A percentile compares a stretch with the other conserved stretches of the same genome.
These are phyloP conservation scores for Phytophthora multivora DNA, from an alignment of 352 stramenopile species.

Conservation along the genomic window DNA sequence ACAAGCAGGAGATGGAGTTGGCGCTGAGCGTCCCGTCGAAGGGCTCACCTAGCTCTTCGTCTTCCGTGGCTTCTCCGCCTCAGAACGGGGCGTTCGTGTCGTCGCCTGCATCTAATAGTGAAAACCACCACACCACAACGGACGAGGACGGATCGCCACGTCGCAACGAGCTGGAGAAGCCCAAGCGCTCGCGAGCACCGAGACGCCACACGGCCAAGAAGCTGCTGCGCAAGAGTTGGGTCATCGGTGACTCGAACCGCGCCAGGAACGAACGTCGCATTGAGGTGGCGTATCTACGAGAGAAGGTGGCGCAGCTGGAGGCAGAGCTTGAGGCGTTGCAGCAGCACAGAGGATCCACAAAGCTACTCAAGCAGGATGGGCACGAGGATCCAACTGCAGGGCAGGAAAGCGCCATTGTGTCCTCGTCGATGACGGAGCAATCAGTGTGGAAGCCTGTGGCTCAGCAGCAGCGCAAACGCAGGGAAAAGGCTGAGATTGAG, in stretches of 20 bases:
- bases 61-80: constrained; percentile 16
- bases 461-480: constrained; percentile 32
- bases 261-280: constrained; percentile 46
- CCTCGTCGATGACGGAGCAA: constrained; percentile 18
- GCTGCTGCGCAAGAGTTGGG: constrained; percentile 38
- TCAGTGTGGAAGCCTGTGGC: constrained; percentile 38
- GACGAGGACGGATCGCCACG: constrained; percentile 32
- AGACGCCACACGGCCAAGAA: constrained; percentile 35
- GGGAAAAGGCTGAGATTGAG: constrained; percentile 42
- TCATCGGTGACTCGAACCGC: constrained; percentile 38
- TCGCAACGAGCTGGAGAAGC: constrained; percentile 11
- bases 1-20: constrained; percentile 33
- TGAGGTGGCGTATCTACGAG: constrained; percentile 45
- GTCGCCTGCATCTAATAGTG: constrained; percentile 25
- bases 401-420: constrained; percentile 9
- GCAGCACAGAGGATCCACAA: constrained; percentile 21
- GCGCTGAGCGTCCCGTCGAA: constrained; percentile 17
- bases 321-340: constrained; percentile 27
- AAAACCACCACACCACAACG: constrained; percentile 31
- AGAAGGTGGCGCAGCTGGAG: constrained; percentile 46
- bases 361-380: constrained; percentile 29
- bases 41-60: constrained; percentile 17
- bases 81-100: constrained; percentile 10
- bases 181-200: constrained; percentile 23
- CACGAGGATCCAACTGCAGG: constrained; percentile 8